Percentiles rank a stretch among this genome's conserved stretches.
Evolutionary conservation across 306 rosid genomes (phyloP).

Genomic region (Amphicarpaea edgeworthii): DNA sequence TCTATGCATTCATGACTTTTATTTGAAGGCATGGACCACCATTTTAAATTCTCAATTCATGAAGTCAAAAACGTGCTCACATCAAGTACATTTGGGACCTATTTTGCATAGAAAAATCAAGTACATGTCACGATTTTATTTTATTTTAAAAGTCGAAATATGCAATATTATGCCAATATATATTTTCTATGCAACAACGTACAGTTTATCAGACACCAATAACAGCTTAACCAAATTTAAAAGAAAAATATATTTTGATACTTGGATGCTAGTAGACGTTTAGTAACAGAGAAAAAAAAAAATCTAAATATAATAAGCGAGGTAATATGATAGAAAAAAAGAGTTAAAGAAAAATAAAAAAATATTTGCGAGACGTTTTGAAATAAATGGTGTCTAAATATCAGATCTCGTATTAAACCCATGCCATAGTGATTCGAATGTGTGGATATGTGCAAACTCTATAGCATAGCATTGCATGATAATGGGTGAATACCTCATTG

Average conservation of each 20-base stretch:
- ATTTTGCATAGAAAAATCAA: constrained; percentile 13
- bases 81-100: constrained; percentile 55
- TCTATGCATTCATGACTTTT: constrained; percentile 45
- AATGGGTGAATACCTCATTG: not conserved
- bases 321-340: too few species aligned
- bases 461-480: constrained; percentile 6
- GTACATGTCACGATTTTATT: not conserved
- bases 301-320: too few species aligned
- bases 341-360: too few species aligned
- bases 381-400: too few species aligned
- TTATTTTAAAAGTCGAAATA: constrained; percentile 3
- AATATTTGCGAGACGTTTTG: too few species aligned
- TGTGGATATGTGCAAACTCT: not conserved
- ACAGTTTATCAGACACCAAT: not conserved
- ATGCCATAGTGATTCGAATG: too few species aligned
- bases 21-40: constrained; percentile 48
- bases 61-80: constrained; percentile 52
- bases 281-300: too few species aligned
- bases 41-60: constrained; percentile 18
- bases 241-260: too few species aligned
- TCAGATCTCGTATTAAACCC: not conserved
- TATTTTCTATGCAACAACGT: not conserved
- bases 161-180: not conserved
- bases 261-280: too few species aligned
- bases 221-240: not conserved